Conservation (phyloP, 2,329 filamentous ascomycete species). For the Aspergillus chevalieri region DNA sequence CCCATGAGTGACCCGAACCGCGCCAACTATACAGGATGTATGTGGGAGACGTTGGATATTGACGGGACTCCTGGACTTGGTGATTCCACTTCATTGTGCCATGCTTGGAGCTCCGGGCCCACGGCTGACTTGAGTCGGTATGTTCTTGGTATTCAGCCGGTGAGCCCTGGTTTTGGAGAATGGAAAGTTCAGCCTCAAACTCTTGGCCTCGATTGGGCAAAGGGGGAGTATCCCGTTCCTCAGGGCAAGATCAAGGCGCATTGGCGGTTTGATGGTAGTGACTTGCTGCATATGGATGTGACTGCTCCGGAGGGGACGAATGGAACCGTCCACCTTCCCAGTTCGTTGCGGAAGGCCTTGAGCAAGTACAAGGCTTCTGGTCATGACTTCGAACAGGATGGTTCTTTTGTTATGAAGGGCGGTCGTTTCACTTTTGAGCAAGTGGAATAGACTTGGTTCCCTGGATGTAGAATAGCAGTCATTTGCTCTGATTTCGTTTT, state of each 20-base stretch:
- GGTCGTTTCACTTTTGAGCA: neutral
- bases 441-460: too few relatives aligned
- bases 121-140: slow-evolving; percentile 26
- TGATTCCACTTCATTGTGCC: slow-evolving; percentile 24
- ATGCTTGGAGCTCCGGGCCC: slow-evolving; percentile 29
- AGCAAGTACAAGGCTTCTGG: neutral
- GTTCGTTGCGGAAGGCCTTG: neutral
- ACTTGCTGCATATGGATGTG: slow-evolving; percentile 3
- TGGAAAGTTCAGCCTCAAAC: slow-evolving; percentile 14
- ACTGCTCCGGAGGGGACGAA: slow-evolving; percentile 3
- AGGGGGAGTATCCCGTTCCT: slow-evolving; percentile 3
- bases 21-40: slow-evolving; percentile 11
- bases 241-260: slow-evolving; percentile 3
- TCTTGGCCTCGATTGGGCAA: slow-evolving; percentile 13
- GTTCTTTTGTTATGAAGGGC: neutral
- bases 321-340: slow-evolving; percentile 4
- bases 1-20: slow-evolving; percentile 7
- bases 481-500: too few relatives aligned
- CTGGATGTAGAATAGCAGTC: too few relatives aligned
- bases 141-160: slow-evolving; percentile 21
- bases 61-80: slow-evolving; percentile 13
- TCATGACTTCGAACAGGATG: neutral
- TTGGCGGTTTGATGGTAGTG: slow-evolving; percentile 2
- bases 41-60: slow-evolving; percentile 5
- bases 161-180: slow-evolving; percentile 12